These are phyloP conservation scores for Ascochyta clinopodiicola DNA, from an alignment of 2,329 filamentous ascomycete genomes.

Conservation along the genomic window DNA sequence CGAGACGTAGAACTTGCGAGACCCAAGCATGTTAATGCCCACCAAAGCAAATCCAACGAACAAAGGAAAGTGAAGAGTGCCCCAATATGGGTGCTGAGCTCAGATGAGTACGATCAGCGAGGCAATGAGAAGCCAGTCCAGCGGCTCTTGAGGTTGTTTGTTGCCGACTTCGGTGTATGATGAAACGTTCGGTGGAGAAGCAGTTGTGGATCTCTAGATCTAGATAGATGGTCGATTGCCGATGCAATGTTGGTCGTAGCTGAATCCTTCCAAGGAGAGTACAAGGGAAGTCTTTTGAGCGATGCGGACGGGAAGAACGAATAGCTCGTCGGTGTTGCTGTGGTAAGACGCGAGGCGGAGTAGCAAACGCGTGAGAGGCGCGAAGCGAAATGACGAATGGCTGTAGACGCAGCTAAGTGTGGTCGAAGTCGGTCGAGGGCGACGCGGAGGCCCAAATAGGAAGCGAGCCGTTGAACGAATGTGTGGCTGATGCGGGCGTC, in stretches of 20 bases:
- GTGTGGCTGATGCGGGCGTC: slow-evolving; percentile 41
- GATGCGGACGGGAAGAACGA: slow-evolving; percentile 22
- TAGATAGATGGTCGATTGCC: not conserved
- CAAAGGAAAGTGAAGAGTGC: not conserved
- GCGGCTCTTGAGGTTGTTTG: slow-evolving; percentile 5
- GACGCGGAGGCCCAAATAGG: slow-evolving; percentile 31
- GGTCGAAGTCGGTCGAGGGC: slow-evolving; percentile 23
- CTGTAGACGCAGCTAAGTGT: slow-evolving; percentile 31
- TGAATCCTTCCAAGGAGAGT: slow-evolving; percentile 10
- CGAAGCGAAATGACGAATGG: slow-evolving; percentile 37
- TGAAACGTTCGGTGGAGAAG: not conserved
- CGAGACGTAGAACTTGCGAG: slow-evolving; percentile 41
- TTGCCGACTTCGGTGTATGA: slow-evolving; percentile 7
- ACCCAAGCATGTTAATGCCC: slow-evolving; percentile 29
- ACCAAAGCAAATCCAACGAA: slow-evolving; percentile 18
- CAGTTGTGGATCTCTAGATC: not conserved
- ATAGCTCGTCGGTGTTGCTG: slow-evolving; percentile 33
- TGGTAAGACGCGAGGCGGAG: slow-evolving; percentile 36
- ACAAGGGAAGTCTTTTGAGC: slow-evolving; percentile 15
- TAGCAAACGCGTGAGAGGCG: slow-evolving; percentile 41
- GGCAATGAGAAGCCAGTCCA: not conserved
- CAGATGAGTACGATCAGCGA: not conserved
- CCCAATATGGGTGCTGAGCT: not conserved
- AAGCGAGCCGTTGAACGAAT: slow-evolving; percentile 29
- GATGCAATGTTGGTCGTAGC: slow-evolving; percentile 11